Base-by-base conservation (phyloP, 1,284 basidiomycete species). In the Xanthoconium separans region DNA sequence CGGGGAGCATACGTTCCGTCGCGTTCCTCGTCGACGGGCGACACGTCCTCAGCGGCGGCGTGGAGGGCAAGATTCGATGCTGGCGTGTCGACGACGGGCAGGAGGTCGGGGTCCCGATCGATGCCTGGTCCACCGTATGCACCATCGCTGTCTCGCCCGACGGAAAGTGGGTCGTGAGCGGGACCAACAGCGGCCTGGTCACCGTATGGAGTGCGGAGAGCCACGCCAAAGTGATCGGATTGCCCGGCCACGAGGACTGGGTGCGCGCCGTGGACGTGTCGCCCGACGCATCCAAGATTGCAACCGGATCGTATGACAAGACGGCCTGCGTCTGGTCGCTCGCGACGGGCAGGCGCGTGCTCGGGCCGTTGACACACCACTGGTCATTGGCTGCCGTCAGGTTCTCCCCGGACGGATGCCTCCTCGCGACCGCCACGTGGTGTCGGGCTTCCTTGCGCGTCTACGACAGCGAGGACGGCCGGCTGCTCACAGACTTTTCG, bases 141-240 rank as follows among this genome's bases (percentile, higher is more conserved):
- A 27, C 7, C 18, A 45, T 59, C n/a, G 44, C 50, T 1, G 50
- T 50, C 7, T 60, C 56, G 5, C 49, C 4, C 7, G 46, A 60
- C 18, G 51, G 56, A 11, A 36, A 51, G 20, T 59, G 59, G 59
- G 7, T 60, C n/a, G 52, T 51, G 5, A 40, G 47, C 29, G 60
- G 60, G 44, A 47, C 47, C 4, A 4, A 15, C 1, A 16, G 22
- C 4, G 57, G 59, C 5, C 11, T 11, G 6, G 52, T 56, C 36
- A 51, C 24, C 4, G 41, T 60, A 1, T 61, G 56, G 59, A 18
- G 56, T 13, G 27, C 34, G n/a, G 30, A 42, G 29, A 46, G 3
- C 18, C 37, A 50, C 20, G 29, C 47, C 3, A 46, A 40, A 4
- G 36, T 36, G 10, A 2, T 4, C 6, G 44, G 24, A 13, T 48